phyloP scores from a whole-genome alignment of 192 early-diverging fungal genomes.

The Geranomyces variabilis region DNA sequence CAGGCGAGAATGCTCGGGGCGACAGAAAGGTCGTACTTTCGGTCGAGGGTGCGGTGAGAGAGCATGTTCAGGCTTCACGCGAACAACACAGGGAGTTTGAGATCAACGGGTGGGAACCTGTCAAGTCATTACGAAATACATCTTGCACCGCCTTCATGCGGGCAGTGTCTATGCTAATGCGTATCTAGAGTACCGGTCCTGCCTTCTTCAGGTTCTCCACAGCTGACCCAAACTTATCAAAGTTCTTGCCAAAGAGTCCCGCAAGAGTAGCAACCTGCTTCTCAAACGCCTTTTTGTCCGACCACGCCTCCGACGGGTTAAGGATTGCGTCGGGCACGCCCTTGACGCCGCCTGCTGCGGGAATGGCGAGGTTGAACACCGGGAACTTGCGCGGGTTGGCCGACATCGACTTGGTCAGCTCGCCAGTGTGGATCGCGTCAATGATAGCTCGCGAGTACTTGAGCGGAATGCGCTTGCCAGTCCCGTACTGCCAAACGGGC shows the following conservation, averaged over 20 bases:
- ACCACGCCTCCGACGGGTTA: slow-evolving; percentile 84
- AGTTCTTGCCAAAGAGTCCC: slow-evolving; percentile 86
- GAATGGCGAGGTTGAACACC: slow-evolving; percentile 85
- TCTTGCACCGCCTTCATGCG: no score
- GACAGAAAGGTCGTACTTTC: no score
- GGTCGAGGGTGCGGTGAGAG: no score
- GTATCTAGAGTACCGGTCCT: slow-evolving; percentile 18
- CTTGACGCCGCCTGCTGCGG: slow-evolving; percentile 60
- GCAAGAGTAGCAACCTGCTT: slow-evolving; percentile 74
- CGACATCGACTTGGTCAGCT: slow-evolving; percentile 55
- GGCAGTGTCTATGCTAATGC: no score
- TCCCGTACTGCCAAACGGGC: slow-evolving; percentile 52
- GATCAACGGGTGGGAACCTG: no score
- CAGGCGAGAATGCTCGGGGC: neutral
- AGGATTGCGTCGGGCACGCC: slow-evolving; percentile 81
- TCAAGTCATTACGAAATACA: no score
- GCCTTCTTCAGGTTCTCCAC: slow-evolving; percentile 29
- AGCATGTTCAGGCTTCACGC: no score
- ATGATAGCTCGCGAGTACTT: slow-evolving; percentile 92
- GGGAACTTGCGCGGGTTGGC: slow-evolving; percentile 70
- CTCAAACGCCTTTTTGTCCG: slow-evolving; percentile 70
- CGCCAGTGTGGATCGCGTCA: slow-evolving; percentile 88
- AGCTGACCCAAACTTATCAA: slow-evolving; percentile 76
- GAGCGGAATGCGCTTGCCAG: slow-evolving; percentile 83
- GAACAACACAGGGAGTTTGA: no score